Base-by-base conservation (phyloP, 192 early-diverging fungal species). In the Ambispora gerdemannii region DNA sequence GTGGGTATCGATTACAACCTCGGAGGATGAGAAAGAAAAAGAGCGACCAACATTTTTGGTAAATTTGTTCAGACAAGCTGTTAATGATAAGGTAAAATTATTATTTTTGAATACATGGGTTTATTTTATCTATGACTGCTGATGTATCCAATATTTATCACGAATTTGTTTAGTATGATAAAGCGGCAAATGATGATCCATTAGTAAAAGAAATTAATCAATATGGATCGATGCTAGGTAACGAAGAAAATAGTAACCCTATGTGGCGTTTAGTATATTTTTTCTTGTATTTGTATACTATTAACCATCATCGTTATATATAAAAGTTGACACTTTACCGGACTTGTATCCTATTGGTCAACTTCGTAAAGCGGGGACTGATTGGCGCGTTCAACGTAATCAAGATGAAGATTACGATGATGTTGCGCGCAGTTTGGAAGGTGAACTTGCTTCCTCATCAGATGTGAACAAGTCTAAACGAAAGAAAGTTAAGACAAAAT, bases 261-360 rank as follows among this genome's bases (percentile, higher is more conserved):
- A 13, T 22, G 0, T 35, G 6, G 7, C 7, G 0, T 35, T 53
- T 20, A 35, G 13, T 55, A 38, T 7, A 2, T 25, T 34, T 53
- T 34, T 34, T 55, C 24, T 55, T 55, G 17, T 36, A 31, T 15
- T 13, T 31, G 20, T 7, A 25, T 67, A 36, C 15, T 20, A 19
- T 25, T 49, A 3, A 17, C 2, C 30, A 50, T 50, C n/a, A 50
- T 31, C 25, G 6, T 36, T 61, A 8, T 20, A 15, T 63, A 36
- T 63, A 36, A 3, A 49, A 62, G 84, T 77, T 4, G 76, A 82
- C 20, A 50, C 36, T 0, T 51, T 83, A 20, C 82, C 82, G 6
- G 82, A 86, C 32, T 71, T 77, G 34, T 74, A 77, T 53, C 58
- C 73, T 15, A 85, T 74, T 6, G 77, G 76, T 38, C 82, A 84